Base-by-base conservation (phyloP, 495 filamentous ascomycete species). In the Podospora anserina region DNA sequence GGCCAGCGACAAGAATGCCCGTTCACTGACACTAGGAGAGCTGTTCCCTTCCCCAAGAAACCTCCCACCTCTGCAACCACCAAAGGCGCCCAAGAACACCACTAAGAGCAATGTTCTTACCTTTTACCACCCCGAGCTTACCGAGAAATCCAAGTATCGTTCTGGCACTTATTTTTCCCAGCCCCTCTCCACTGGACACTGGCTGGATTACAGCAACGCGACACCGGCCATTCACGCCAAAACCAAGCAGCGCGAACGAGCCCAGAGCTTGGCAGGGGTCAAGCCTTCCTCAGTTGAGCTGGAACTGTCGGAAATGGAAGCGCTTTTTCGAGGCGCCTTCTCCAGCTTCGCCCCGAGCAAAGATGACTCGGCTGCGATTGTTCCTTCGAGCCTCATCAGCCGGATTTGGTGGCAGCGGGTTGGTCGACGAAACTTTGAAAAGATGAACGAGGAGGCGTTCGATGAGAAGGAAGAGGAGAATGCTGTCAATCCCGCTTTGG, bases 391-490 rank as follows among this genome's bases (percentile, higher is more conserved):
- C 68, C 81, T 86, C 28, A 89, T 92, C 65, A 87, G 90, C 66
- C 81, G 87, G 56, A 80, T 96, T n/a, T 97, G 94, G 94, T 97
- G 93, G 93, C 86, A 88, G 66, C 88, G 88, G 68, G 78, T 88
- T 54, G 94, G 93, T 28, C 83, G 87, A 68, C 86, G 85, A 67
- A 79, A 86, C 68, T 82, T 84, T 32, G 77, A 85, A 63, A 82
- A 75, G 53, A 70, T 83, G 34, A 74, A 83, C 49, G 82, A 84
- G 5, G 82, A 84, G 5, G 67, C 65, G 19, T 77, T 85, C 30
- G 75, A 70, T 11, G 28, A 69, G 9, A 66, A 67, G 0, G 80
- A 77, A 9, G 74, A 77, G 3, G 70, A 67, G 1, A 78, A 34
- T 5, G 63, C 53, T 5, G n/a, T 56, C 16, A 71, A 72, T 19